Evolutionary conservation across 306 rosid genomes (phyloP).

Genomic region (Quercus parvula): DNA sequence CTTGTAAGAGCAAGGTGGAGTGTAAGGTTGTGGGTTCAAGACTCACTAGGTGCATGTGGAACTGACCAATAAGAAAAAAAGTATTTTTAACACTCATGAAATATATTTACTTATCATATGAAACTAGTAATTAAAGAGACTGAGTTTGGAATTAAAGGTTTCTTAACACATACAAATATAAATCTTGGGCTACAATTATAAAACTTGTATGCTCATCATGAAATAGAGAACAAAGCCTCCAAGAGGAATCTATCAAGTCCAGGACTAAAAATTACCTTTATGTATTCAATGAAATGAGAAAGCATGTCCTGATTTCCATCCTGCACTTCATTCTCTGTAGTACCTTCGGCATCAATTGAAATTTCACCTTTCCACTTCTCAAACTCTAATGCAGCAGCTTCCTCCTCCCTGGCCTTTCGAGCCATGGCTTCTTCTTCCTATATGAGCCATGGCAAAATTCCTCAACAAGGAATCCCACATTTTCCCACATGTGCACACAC

Average conservation of each 20-base stretch:
- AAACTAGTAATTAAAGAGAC: background rate
- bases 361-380: slow-evolving; percentile 98
- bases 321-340: slow-evolving; percentile 69
- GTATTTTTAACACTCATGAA: too few species aligned
- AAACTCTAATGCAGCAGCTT: slow-evolving; percentile 91
- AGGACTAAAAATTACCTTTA: slow-evolving; percentile 53
- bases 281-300: slow-evolving; percentile 77
- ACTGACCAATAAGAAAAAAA: too few species aligned
- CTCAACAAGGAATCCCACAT: slow-evolving; percentile 16
- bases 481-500: background rate
- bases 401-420: slow-evolving; percentile 90
- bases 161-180: background rate
- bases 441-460: slow-evolving; percentile 24
- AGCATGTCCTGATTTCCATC: slow-evolving; percentile 71
- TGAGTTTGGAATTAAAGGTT: background rate
- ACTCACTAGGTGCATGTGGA: too few species aligned
- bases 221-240: background rate
- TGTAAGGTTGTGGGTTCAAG: too few species aligned
- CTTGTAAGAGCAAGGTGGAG: too few species aligned
- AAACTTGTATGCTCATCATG: too few species aligned
- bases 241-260: slow-evolving; percentile 4
- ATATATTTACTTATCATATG: background rate
- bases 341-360: slow-evolving; percentile 94
- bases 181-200: too few species aligned
- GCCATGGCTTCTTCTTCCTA: slow-evolving; percentile 96